Conservation (phyloP, 2,329 filamentous ascomycete species). For the Polychaeton citri region DNA sequence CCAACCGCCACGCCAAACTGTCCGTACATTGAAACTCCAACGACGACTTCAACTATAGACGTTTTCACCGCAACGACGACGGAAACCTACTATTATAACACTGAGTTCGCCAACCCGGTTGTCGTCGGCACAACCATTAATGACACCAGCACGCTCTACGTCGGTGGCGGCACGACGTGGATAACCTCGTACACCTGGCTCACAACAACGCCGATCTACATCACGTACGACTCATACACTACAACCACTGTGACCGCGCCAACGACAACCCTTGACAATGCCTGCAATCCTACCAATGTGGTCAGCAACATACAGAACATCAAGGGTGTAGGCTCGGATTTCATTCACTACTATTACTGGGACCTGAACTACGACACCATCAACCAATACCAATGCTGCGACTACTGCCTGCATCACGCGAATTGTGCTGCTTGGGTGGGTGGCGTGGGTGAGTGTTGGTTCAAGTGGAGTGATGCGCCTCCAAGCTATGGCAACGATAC, state of each 20-base stretch:
- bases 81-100: neutral
- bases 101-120: neutral
- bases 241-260: neutral
- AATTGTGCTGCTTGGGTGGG: neutral
- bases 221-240: neutral
- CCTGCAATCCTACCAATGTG: neutral
- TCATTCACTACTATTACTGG: neutral
- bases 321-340: neutral
- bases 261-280: neutral
- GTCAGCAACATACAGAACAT: neutral
- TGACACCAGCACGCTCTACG: neutral
- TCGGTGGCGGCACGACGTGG: neutral
- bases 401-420: neutral
- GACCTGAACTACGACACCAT: neutral
- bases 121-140: neutral
- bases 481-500: neutral
- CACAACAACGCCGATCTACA: neutral
- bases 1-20: neutral
- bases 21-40: neutral
- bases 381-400: neutral
- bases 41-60: neutral
- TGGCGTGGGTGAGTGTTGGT: neutral
- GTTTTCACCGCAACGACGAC: neutral
- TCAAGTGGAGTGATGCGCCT: neutral
- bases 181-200: neutral